Conservation (phyloP, 2,329 filamentous ascomycete genomes). For the Trichoderma sp. region DNA sequence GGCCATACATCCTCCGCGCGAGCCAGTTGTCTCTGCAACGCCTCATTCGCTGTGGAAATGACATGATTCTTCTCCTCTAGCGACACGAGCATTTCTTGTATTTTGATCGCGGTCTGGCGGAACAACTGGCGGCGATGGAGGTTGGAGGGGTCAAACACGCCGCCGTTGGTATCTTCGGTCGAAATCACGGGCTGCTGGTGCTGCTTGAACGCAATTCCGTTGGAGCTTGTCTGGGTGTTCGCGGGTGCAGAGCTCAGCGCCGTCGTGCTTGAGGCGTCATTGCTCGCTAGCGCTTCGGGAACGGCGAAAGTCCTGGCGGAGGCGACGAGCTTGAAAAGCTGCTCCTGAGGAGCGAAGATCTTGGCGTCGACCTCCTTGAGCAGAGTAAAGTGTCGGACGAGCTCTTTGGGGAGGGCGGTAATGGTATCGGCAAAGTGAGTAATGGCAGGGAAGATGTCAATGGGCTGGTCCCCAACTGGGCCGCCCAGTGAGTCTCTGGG, state of each 20-base stretch:
- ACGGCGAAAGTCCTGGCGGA: constrained; percentile 55
- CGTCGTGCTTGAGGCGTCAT: constrained; percentile 44
- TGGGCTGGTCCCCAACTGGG: constrained; percentile 54
- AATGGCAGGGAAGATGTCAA: constrained; percentile 65
- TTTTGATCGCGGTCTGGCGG: constrained; percentile 71
- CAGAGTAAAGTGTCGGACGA: constrained; percentile 91
- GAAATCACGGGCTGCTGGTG: constrained; percentile 39
- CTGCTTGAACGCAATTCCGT: constrained; percentile 38
- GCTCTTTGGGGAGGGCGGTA: constrained; percentile 87
- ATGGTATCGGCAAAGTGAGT: constrained; percentile 87
- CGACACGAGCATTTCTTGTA: constrained; percentile 82
- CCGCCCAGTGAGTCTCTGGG: constrained; percentile 47
- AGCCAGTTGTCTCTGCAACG: constrained; percentile 77
- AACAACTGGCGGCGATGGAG: constrained; percentile 71
- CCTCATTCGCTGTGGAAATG: constrained; percentile 86
- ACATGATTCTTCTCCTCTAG: constrained; percentile 98
- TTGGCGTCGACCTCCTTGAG: constrained; percentile 98
- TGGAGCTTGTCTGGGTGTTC: constrained; percentile 51
- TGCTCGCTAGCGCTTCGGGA: constrained; percentile 45
- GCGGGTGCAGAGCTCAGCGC: constrained; percentile 46
- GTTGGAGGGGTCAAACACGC: constrained; percentile 56
- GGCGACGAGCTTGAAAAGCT: constrained; percentile 72
- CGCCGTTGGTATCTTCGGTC: constrained; percentile 44
- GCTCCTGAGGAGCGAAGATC: constrained; percentile 82
- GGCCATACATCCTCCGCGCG: constrained; percentile 87